phyloP scores from a whole-genome alignment of 495 filamentous ascomycete species.

The Penicillium parvum region DNA sequence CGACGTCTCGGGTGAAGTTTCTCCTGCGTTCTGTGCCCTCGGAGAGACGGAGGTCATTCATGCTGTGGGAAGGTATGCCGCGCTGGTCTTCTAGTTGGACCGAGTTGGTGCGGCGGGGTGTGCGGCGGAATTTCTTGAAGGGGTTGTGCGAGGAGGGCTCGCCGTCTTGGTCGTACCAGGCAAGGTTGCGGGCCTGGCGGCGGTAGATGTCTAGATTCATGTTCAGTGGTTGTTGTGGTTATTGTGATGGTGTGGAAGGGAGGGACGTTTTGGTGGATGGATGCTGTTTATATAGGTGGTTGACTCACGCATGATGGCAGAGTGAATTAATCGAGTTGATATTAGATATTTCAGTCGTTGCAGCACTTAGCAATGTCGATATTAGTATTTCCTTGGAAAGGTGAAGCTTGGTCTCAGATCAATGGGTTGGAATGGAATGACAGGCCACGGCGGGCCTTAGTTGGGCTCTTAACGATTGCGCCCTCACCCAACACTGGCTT shows the following conservation, averaged over 20 bases:
- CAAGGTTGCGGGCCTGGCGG: constrained; percentile 38
- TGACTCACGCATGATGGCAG: constrained; percentile 9
- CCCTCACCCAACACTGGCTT: no score
- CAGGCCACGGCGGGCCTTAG: no score
- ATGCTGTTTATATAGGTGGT: not conserved
- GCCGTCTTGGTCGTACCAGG: constrained; percentile 47
- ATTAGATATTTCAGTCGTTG: no score
- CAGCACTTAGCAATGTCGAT: no score
- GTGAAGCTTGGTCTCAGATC: no score
- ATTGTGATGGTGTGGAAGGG: not conserved
- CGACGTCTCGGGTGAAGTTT: constrained; percentile 28
- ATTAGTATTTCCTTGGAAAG: no score
- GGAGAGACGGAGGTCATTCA: constrained; percentile 25
- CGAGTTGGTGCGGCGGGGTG: constrained; percentile 27
- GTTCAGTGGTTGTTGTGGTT: not conserved
- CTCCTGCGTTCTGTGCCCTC: constrained; percentile 23
- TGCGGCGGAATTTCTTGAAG: constrained; percentile 42
- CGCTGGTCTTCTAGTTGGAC: constrained; percentile 31
- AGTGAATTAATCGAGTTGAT: not conserved
- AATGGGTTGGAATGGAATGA: no score
- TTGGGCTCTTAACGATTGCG: no score
- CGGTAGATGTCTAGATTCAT: constrained; percentile 41
- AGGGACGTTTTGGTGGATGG: not conserved
- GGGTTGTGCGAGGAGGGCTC: constrained; percentile 43
- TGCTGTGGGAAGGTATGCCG: constrained; percentile 16